Base-by-base conservation (phyloP, 768 basidiomycete species). In the Amanita pallidorosea region DNA sequence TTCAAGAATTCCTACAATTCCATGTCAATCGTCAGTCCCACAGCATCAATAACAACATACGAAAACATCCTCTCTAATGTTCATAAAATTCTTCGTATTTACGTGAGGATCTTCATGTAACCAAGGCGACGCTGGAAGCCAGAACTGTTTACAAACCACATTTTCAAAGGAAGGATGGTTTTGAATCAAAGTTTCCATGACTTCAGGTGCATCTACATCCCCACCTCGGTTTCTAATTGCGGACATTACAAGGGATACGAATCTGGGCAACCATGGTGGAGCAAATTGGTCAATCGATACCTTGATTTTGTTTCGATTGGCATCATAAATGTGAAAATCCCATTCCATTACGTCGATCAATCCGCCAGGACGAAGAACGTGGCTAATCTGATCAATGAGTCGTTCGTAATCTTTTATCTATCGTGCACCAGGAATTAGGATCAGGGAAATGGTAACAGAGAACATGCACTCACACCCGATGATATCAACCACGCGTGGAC, bases 401-500 rank as follows among this genome's bases (percentile, higher is more conserved):
- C 61, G 66, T 2, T 68, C 65, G 54, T 82, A 90, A 60, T 89
- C 80, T 57, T 73, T 78, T 54, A 90, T 81, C 86, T 87, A 60
- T 27, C 35, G 12, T 20, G 52, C 38, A 45, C 47, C 56, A 55
- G 38, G 6, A 48, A 55, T 57, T 44, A 27, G 13, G 13, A 53
- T 38, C 56, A 17, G 12, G 15, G 13, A 5, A 36, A 35, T 35
- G 35, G 17, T 5, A 17, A 53, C 44, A 22, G 49, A 18, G 7
- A 51, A 44, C 4, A 7, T 34, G 55, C 15, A 69, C 84, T 61
- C 59, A 88, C 87, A 34, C 88, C 88, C 20, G 84, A 79, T 3
- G 81, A 74, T 52, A 89, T 75, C 35, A 88, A 74, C 20, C 82
- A 79, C 29, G 77, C 76, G 59, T 88, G 86, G 0, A 84, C 83